These are phyloP conservation scores for Moesziomyces sp. DNA, from an alignment of 1,284 basidiomycete species.

Conservation along the genomic window DNA sequence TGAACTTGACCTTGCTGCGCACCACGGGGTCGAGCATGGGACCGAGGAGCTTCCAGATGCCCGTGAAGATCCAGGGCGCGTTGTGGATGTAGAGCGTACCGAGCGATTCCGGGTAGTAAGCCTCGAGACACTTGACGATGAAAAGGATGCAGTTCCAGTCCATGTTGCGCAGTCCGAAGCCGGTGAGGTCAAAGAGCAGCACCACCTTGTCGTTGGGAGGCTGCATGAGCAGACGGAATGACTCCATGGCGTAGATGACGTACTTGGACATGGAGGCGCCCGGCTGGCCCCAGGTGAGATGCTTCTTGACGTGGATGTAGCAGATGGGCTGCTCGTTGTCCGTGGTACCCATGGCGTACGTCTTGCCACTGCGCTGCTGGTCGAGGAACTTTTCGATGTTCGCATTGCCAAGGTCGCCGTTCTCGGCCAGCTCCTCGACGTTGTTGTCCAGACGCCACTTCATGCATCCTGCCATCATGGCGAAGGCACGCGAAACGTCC, in stretches of 20 bases:
- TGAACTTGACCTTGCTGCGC: constrained; percentile 64
- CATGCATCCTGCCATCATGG: constrained; percentile 67
- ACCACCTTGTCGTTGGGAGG: constrained; percentile 67
- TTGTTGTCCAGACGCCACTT: constrained; percentile 66
- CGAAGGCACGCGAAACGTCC: constrained; percentile 67
- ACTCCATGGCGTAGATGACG: constrained; percentile 67
- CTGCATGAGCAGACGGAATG: constrained; percentile 65
- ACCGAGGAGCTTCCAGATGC: constrained; percentile 66
- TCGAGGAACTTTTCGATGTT: constrained; percentile 66
- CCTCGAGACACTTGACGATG: constrained; percentile 65
- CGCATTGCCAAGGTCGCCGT: constrained; percentile 67
- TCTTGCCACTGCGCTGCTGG: constrained; percentile 67
- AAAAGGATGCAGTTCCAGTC: constrained; percentile 63
- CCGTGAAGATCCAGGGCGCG: constrained; percentile 69
- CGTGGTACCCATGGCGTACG: constrained; percentile 66
- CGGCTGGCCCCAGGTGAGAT: constrained; percentile 62
- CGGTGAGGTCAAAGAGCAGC: constrained; percentile 67
- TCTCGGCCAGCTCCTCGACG: constrained; percentile 66
- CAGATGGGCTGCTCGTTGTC: constrained; percentile 66
- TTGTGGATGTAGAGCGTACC: constrained; percentile 67
- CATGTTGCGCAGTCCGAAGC: constrained; percentile 64
- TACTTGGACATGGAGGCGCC: constrained; percentile 68
- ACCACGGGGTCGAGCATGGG: constrained; percentile 66
- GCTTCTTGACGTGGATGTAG: constrained; percentile 63
- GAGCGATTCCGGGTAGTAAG: constrained; percentile 69